These are phyloP conservation scores for Skeletonema tropicum DNA, from an alignment of 108 stramenopile species.

Conservation along the genomic window DNA sequence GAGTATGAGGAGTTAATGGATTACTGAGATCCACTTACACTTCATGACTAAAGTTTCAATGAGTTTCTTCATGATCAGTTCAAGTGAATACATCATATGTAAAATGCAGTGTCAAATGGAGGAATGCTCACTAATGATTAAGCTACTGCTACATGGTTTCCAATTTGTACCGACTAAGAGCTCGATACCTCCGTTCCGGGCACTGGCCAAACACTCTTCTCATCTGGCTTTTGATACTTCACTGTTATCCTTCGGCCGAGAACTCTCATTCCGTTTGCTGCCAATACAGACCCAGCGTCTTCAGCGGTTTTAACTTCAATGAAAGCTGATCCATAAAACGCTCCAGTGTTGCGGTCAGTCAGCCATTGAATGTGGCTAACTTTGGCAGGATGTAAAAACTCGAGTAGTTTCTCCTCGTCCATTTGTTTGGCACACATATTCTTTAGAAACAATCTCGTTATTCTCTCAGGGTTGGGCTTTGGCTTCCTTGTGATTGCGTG, in stretches of 20 bases:
- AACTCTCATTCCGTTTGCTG: slow-evolving; percentile 66
- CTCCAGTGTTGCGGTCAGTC: slow-evolving; percentile 84
- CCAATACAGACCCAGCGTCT: slow-evolving; percentile 75
- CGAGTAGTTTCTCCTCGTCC: slow-evolving; percentile 63
- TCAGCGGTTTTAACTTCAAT: slow-evolving; percentile 78
- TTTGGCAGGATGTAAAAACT: slow-evolving; percentile 61
- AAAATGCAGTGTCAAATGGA: neutral
- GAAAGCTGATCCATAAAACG: slow-evolving; percentile 87
- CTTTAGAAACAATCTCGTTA: slow-evolving; percentile 86
- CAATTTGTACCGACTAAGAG: neutral
- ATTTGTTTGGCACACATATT: slow-evolving; percentile 87
- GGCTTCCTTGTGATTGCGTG: slow-evolving; percentile 33
- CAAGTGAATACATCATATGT: neutral
- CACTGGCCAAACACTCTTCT: slow-evolving; percentile 85
- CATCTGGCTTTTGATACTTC: slow-evolving; percentile 84
- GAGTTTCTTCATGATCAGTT: neutral
- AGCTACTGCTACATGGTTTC: no score
- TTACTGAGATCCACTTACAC: neutral
- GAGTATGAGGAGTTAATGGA: no score
- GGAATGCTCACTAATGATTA: neutral
- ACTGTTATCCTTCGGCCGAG: slow-evolving; percentile 89
- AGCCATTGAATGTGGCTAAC: slow-evolving; percentile 92
- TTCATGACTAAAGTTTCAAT: neutral
- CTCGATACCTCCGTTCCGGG: slow-evolving; percentile 27
- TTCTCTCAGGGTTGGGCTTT: slow-evolving; percentile 75